phyloP scores from a whole-genome alignment of 495 filamentous ascomycete genomes.

The Mytilinidion resinicola region DNA sequence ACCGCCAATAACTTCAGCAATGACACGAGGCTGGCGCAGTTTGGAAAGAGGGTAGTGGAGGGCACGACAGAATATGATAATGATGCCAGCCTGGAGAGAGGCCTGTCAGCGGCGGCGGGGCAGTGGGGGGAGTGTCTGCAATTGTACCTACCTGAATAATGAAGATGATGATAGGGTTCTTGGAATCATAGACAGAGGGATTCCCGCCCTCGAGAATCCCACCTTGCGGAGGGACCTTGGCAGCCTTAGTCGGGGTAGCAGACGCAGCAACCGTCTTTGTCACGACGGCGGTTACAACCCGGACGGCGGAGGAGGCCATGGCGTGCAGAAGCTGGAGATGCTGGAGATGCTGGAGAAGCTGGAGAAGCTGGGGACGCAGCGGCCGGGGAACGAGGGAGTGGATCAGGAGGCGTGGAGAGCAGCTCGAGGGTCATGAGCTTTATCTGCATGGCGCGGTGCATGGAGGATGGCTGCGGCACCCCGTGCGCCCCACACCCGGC shows the following conservation, averaged over 20 bases:
- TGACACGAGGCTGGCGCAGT: constrained; percentile 84
- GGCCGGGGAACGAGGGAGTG: not conserved
- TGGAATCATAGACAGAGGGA: constrained; percentile 62
- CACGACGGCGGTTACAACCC: constrained; percentile 23
- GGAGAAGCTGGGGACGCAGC: constrained; percentile 1
- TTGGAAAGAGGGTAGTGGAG: constrained; percentile 80
- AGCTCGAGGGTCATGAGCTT: too few relatives aligned
- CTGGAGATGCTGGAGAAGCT: not conserved
- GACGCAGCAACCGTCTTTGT: constrained; percentile 23
- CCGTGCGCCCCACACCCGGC: too few relatives aligned
- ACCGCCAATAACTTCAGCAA: constrained; percentile 91
- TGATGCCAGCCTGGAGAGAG: constrained; percentile 63
- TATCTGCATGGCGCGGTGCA: too few relatives aligned
- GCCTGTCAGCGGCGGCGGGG: not conserved
- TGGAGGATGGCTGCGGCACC: too few relatives aligned
- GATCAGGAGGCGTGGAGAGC: not conserved
- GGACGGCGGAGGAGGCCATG: constrained; percentile 13
- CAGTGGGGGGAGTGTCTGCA: not conserved
- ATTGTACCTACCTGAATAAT: constrained; percentile 72
- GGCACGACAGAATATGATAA: constrained; percentile 82
- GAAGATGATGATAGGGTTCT: constrained; percentile 85
- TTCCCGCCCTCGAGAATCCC: constrained; percentile 71
- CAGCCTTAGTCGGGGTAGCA: constrained; percentile 33
- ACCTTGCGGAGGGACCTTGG: constrained; percentile 46
- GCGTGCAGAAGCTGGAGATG: constrained; percentile 3